These are phyloP conservation scores for Neostapfia colusana DNA, from an alignment of 176 grass and related monocot species.

Conservation along the genomic window DNA sequence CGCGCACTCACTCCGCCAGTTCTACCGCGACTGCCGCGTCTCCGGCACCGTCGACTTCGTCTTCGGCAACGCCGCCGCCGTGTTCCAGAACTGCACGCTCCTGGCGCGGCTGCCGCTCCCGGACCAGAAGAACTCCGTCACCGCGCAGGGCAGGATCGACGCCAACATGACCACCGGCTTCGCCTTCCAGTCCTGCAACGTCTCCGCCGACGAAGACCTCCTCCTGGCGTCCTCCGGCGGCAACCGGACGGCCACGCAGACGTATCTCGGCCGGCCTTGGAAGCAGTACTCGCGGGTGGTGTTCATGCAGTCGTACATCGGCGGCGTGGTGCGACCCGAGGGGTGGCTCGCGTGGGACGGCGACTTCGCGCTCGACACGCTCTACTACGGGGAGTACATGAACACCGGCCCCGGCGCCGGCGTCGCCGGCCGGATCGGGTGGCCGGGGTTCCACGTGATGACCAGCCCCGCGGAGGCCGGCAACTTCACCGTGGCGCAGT, in stretches of 20 bases:
- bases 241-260: slow-evolving; percentile 12
- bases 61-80: slow-evolving; percentile 80
- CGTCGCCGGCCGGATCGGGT: slow-evolving; percentile 37
- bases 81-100: slow-evolving; percentile 67
- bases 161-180: slow-evolving; percentile 70
- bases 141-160: slow-evolving; percentile 63
- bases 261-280: slow-evolving; percentile 73
- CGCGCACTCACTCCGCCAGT: slow-evolving; percentile 84
- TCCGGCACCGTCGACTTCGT: slow-evolving; percentile 82
- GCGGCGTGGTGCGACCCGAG: slow-evolving; percentile 39
- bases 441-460: slow-evolving; percentile 62
- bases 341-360: slow-evolving; percentile 78
- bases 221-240: too few species aligned
- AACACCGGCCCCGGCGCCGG: slow-evolving; percentile 55
- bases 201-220: slow-evolving; percentile 52
- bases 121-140: slow-evolving; percentile 65
- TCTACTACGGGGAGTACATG: slow-evolving; percentile 69
- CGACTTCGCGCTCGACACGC: slow-evolving; percentile 43
- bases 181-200: slow-evolving; percentile 75
- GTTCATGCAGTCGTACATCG: slow-evolving; percentile 69
- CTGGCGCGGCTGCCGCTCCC: slow-evolving; percentile 44
- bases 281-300: slow-evolving; percentile 54
- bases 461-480: slow-evolving; percentile 29
- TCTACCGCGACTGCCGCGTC: slow-evolving; percentile 74
- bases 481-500: slow-evolving; percentile 67